These are phyloP conservation scores for Solanum boliviense DNA, from an alignment of 257 asterid genomes.

Conservation along the genomic window DNA sequence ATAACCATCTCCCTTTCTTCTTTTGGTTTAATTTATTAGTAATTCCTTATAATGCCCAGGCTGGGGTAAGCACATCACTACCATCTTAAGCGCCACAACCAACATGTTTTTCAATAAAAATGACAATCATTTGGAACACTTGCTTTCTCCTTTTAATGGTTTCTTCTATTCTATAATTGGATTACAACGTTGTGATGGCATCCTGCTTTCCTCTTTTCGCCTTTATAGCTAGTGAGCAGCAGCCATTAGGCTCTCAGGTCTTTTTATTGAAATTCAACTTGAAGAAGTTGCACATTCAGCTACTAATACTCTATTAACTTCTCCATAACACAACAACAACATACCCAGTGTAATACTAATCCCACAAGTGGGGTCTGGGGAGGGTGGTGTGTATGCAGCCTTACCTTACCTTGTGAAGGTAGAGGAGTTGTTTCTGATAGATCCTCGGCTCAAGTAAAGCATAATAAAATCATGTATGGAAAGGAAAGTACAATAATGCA, in stretches of 20 bases:
- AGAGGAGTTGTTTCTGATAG: background rate
- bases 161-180: background rate
- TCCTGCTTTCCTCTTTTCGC: background rate
- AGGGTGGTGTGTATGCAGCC: background rate
- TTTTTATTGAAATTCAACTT: background rate
- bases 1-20: background rate
- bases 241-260: background rate
- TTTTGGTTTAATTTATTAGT: background rate
- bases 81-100: background rate
- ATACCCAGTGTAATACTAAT: background rate
- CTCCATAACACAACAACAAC: background rate
- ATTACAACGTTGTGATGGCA: background rate
- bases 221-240: background rate
- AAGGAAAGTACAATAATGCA: background rate
- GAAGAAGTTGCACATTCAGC: background rate
- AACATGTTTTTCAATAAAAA: background rate
- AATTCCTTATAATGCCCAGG: background rate
- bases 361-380: background rate
- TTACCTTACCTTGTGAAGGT: background rate
- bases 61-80: background rate
- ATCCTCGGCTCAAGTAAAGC: background rate
- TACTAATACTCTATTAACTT: background rate
- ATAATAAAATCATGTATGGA: background rate
- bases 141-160: background rate
- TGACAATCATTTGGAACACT: background rate